A percentile compares a stretch with the other conserved stretches of the same genome.
phyloP scores from a whole-genome alignment of 2,329 filamentous ascomycete genomes.

The Albophoma yamanashiensis region DNA sequence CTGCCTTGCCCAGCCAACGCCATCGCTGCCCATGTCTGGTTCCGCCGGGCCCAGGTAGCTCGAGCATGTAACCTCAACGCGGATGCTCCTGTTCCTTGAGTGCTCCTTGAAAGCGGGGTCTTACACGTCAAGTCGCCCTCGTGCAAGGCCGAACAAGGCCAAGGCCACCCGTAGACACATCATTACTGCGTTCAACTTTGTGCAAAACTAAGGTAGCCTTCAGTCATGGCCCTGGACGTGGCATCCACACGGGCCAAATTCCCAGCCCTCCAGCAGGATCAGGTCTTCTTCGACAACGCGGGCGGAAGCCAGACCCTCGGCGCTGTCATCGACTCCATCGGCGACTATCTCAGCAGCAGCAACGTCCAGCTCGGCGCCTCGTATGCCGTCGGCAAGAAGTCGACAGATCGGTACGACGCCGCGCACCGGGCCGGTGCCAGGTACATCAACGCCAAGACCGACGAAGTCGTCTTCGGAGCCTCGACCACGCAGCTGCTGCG shows the following conservation, averaged over 20 bases:
- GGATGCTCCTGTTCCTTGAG: background rate
- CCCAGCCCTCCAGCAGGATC: conserved; percentile 54
- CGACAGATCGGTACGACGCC: conserved; percentile 46
- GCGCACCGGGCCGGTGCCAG: conserved; percentile 56
- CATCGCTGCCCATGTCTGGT: background rate
- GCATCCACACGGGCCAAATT: conserved; percentile 40
- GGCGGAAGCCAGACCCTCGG: conserved; percentile 63
- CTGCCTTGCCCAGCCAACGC: background rate
- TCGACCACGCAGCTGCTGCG: conserved; percentile 70
- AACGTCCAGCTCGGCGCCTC: conserved; percentile 70
- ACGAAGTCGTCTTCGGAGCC: conserved; percentile 62
- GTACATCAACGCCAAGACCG: conserved; percentile 56
- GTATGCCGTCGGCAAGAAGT: conserved; percentile 49
- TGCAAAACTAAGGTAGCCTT: background rate
- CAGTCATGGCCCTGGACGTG: background rate
- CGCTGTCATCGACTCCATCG: conserved; percentile 54
- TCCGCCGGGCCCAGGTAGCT: background rate
- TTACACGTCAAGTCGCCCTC: background rate
- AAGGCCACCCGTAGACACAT: background rate
- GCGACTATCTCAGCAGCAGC: conserved; percentile 52
- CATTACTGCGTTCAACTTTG: background rate
- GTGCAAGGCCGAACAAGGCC: background rate
- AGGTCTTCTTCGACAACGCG: conserved; percentile 70
- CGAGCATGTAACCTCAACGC: background rate
- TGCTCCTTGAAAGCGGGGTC: background rate